Conservation (phyloP, 2,329 filamentous ascomycete genomes). For the Fusarium nygamai region DNA sequence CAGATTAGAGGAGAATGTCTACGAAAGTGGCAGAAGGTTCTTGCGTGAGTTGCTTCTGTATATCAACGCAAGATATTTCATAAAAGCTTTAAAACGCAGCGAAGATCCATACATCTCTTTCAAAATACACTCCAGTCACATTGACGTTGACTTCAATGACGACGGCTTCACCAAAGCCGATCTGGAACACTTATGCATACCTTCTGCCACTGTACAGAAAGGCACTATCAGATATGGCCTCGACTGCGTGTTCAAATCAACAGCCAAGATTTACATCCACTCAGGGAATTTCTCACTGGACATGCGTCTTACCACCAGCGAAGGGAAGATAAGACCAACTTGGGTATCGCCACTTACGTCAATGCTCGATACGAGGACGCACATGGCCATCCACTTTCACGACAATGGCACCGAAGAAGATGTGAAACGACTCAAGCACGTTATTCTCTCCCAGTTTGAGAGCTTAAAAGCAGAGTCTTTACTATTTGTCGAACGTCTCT, state of each 20-base stretch:
- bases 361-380: not conserved
- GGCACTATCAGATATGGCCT: not conserved
- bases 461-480: not conserved
- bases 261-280: not conserved
- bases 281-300: not conserved
- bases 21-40: not conserved
- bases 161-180: accelerated
- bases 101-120: not conserved
- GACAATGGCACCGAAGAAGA: not conserved
- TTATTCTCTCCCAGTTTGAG: not conserved
- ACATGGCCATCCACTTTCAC: not conserved
- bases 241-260: not conserved
- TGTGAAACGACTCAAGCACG: accelerated
- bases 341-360: not conserved
- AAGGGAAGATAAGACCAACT: accelerated
- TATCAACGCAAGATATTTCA: accelerated
- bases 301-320: not conserved
- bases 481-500: accelerated
- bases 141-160: not conserved
- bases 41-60: not conserved
- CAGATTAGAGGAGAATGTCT: accelerated
- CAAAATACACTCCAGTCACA: not conserved
- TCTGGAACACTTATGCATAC: not conserved
- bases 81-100: accelerated
- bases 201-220: accelerated